A percentile compares a stretch with the other conserved stretches of the same genome.
Evolutionary conservation across 2,329 filamentous ascomycete species (phyloP).

Genomic region (Leptoxyphium fumago): DNA sequence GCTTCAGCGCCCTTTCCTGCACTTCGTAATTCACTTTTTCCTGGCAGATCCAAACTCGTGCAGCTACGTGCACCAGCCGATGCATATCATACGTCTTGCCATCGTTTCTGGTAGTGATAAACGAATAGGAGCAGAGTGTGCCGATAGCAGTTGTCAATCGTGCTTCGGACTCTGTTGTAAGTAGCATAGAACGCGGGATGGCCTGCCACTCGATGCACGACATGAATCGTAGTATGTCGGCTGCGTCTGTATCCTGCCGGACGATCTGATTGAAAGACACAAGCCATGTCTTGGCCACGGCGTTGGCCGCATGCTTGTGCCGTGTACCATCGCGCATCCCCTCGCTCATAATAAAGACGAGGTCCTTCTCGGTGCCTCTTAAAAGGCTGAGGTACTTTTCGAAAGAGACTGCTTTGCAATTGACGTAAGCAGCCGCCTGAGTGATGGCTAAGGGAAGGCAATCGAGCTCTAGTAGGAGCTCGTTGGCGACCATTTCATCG

Average conservation of each 20-base stretch:
- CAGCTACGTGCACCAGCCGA: too few relatives aligned
- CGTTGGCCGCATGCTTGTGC: conserved; percentile 3
- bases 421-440: conserved; percentile 12
- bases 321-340: conserved; percentile 7
- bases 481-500: conserved; percentile 1
- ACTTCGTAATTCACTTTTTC: too few relatives aligned
- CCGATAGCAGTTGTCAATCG: conserved; percentile 1
- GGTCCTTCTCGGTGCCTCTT: conserved; percentile 5
- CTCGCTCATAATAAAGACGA: conserved; percentile 5
- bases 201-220: conserved; percentile 11
- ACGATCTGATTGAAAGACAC: conserved; percentile 9
- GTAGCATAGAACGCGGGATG: conserved; percentile 10
- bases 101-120: too few relatives aligned
- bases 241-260: conserved; percentile 4
- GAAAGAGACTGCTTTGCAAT: conserved; percentile 7
- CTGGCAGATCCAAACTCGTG: too few relatives aligned
- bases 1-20: too few relatives aligned
- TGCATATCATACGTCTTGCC: too few relatives aligned
- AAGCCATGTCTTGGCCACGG: conserved; percentile 11
- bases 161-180: conserved; percentile 4
- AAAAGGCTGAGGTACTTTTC: conserved; percentile 6
- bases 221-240: conserved; percentile 9
- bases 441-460: conserved; percentile 11
- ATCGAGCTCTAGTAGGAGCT: conserved; percentile 7
- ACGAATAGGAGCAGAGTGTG: too few relatives aligned